A percentile compares a stretch with the other conserved stretches of the same genome.
phyloP scores from a whole-genome alignment of 768 basidiomycete species.

The Xerocomus brunneocitrinus region DNA sequence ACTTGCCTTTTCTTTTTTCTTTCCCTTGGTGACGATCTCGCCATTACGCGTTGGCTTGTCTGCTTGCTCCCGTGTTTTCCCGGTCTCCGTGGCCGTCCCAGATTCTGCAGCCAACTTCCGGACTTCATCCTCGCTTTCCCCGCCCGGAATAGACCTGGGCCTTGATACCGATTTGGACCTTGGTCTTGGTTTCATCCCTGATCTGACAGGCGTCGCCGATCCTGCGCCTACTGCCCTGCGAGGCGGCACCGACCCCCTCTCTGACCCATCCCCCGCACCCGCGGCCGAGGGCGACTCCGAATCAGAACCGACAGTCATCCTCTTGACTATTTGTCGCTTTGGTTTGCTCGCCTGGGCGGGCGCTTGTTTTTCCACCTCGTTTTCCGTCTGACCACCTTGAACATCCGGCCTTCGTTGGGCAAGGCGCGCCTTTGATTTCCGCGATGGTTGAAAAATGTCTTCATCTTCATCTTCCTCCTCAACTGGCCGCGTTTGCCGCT shows the following conservation, averaged over 20 bases:
- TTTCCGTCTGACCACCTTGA: neutral
- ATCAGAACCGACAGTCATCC: neutral
- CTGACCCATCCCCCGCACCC: neutral
- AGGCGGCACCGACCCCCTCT: constrained; percentile 9
- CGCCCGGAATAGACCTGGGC: neutral
- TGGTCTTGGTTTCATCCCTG: constrained; percentile 25
- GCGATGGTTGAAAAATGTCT: neutral
- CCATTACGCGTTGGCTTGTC: neutral
- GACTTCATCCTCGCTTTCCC: constrained; percentile 1
- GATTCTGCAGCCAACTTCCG: neutral
- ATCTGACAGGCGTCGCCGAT: constrained; percentile 21
- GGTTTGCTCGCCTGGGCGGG: neutral
- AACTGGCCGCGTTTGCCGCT: neutral
- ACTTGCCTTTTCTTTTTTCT: neutral
- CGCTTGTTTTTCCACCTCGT: neutral
- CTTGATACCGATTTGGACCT: constrained; percentile 9
- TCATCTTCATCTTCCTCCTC: constrained; percentile 2
- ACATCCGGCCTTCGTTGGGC: constrained; percentile 1
- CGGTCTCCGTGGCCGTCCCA: neutral
- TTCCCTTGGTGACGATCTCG: neutral
- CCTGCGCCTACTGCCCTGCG: constrained; percentile 1
- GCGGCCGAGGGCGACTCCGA: neutral
- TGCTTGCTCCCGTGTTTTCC: neutral
- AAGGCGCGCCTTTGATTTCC: neutral
- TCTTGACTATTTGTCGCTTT: neutral